Evolutionary conservation across 2,329 filamentous ascomycete genomes (phyloP).

Genomic region (Beauveria scarabaeidicola): DNA sequence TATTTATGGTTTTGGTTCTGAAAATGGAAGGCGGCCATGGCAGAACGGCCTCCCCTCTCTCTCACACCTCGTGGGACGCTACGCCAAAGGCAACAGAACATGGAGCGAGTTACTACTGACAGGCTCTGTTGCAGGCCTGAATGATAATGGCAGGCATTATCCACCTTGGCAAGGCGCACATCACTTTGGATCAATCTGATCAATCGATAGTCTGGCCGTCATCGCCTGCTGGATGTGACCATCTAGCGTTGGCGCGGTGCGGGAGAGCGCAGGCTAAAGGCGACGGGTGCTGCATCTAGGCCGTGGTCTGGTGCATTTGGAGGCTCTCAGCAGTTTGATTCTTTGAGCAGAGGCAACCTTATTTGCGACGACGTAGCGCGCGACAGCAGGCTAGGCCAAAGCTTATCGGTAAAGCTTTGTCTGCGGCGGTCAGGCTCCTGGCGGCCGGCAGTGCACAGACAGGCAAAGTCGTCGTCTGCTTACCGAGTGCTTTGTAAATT

Average conservation of each 20-base stretch:
- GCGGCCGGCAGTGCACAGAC: slow-evolving; percentile 2
- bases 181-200: not conserved
- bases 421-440: not conserved
- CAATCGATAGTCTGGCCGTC: not conserved
- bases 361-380: not conserved
- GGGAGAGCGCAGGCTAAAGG: not conserved
- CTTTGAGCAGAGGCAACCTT: not conserved
- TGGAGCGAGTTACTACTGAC: too few species aligned
- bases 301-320: not conserved
- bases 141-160: too few species aligned
- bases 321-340: too few species aligned
- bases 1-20: not conserved
- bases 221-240: not conserved
- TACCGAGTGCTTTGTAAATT: not conserved
- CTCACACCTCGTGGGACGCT: too few species aligned
- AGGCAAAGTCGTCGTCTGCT: not conserved
- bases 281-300: not conserved
- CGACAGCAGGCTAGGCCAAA: not conserved
- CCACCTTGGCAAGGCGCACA: too few species aligned
- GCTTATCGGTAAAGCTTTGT: not conserved
- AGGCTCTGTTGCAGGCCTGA: not conserved
- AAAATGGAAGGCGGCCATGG: not conserved
- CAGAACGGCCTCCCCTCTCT: too few species aligned
- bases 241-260: not conserved
- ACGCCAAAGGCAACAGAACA: too few species aligned